Base-by-base conservation (phyloP, 768 basidiomycete species). In the Dacryopinax spathularia region DNA sequence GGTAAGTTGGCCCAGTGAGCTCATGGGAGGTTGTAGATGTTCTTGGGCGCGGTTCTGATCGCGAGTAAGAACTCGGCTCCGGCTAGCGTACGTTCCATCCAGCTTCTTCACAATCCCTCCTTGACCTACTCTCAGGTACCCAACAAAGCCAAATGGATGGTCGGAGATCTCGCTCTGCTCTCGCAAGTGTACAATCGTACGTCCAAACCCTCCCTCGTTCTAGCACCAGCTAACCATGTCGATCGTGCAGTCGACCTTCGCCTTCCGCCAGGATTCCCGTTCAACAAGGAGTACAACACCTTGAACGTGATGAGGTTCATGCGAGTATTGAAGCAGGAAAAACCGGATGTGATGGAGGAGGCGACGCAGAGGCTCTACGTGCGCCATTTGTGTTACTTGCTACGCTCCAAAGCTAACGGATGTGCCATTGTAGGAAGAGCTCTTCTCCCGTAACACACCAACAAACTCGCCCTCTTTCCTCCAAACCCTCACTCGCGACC, bases 391-490 rank as follows among this genome's bases (percentile, higher is more conserved):
- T 31, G 20, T 15, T 20, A 3, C 48, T 31, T 6, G 22, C 6
- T 27, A 15, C 3, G 10, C 48, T 22, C 15, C 25, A 9, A 27
- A 15, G 48, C 48, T 56, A 29, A 56, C 10, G n/a, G n/a, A n/a
- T n/a, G n/a, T n/a, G n/a, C 5, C 48, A 9, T 3, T 56, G 48
- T 29, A 56, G 48, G 43, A 63, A 33, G 33, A 63, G 62, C 34
- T 63, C 33, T 63, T 63, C 62, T 12, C n/a, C 43, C n/a, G n/a
- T 5, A 43, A 63, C 43, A 36, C 41, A 25, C 48, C 41, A 22
- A 63, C 43, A 10, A 27, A 13, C 25, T 16, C 29, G 2, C 48
- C 48, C 48, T 22, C 25, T 3, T 56, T 56, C 48, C 29, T 56
- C 3, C 25, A 31, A 9, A 27, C 13, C 25, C 48, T 56, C 48